phyloP scores from a whole-genome alignment of 192 early-diverging fungal genomes.

The Backusella psychrophila region DNA sequence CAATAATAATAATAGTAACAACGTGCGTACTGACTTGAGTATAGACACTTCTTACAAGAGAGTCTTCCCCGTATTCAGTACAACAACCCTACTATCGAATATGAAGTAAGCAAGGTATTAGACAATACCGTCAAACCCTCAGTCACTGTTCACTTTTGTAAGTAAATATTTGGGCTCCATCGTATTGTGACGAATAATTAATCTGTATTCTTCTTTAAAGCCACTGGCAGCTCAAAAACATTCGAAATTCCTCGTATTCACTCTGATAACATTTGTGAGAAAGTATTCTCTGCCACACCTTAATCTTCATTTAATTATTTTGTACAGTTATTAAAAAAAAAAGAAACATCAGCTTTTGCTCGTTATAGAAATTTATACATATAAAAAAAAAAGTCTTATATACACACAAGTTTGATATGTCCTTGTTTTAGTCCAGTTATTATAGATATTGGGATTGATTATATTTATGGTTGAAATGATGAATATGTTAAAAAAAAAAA shows the following conservation, averaged over 20 bases:
- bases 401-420: neutral
- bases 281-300: constrained; percentile 14
- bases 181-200: neutral
- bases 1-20: neutral
- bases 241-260: constrained; percentile 23
- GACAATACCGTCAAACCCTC: constrained; percentile 40
- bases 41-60: constrained; percentile 53
- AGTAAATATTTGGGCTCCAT: neutral
- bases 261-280: constrained; percentile 18
- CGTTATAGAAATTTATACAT: neutral
- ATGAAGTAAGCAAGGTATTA: constrained; percentile 42
- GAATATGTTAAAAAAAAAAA: neutral
- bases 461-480: too few relatives aligned
- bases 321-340: neutral
- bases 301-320: neutral
- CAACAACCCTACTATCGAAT: constrained; percentile 49
- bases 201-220: neutral
- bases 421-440: neutral
- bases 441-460: too few relatives aligned
- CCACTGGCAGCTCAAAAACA: constrained; percentile 1
- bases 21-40: neutral
- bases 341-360: neutral
- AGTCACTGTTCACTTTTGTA: constrained; percentile 56
- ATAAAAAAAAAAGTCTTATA: neutral
- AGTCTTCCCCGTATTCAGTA: constrained; percentile 54